Base-by-base conservation (phyloP, 805 yeast genomes). In the Saccharomycopsis malanga region DNA sequence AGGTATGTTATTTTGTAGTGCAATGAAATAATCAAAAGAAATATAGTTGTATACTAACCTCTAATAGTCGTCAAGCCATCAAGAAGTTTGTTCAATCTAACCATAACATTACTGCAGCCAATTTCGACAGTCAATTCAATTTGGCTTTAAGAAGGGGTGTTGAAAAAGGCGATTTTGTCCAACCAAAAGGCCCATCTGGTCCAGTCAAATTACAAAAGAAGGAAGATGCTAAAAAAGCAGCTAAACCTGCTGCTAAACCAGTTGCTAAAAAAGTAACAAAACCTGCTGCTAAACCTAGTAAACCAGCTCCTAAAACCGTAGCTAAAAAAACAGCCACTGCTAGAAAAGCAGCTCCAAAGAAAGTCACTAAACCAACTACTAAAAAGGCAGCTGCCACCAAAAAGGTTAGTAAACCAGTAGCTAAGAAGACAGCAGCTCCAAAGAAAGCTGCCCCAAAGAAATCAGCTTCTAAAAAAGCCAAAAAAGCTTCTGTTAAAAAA, bases 151-250 rank as follows among this genome's bases (percentile, higher is more conserved):
- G 82, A 70, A 81, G 78, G 63, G 95, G 94, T 55, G 91, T 87
- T 51, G 78, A 74, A 52, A 62, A 77, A n/a, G 91, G 84, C 41
- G 83, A 76, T 44, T 84, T 87, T 55, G 62, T 73, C 39, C 95
- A 85, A 68, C 95, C 95, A 62, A 86, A 87, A 69, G 95, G 95
- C 41, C 82, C 95, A 17, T 80, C 94, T 10, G 95, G 95, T 42
- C 86, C 95, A 40, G 77, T 86, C 54, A 85, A 86, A 66, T 64
- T 83, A 52, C 56, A 54, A 30, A 62, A 60, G 58, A 61, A 62
- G 57, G 60, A 63, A 51, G 59, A 58, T 20, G 62, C 63, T 38
- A 69, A 68, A 60, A 63, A 59, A 53, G 56, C 67, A 9, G 63
- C 62, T 30, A 52, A 61, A 15, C 54, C 63, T 54, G 57, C 65